phyloP scores from a whole-genome alignment of 2,329 filamentous ascomycete species.

The Aspergillus floridensis region DNA sequence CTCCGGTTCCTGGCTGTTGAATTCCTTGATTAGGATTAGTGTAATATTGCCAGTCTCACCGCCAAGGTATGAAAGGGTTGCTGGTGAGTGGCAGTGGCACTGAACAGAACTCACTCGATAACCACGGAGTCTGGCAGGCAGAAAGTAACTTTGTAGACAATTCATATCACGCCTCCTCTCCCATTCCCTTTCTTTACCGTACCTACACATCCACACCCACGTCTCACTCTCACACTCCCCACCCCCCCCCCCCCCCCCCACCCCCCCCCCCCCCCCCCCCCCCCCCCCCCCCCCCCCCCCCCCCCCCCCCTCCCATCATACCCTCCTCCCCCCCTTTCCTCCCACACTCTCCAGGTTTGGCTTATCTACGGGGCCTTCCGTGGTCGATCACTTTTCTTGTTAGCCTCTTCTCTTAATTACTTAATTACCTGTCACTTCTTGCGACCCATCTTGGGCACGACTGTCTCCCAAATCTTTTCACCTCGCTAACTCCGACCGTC shows the following conservation, averaged over 20 bases:
- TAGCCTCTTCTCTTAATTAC: not conserved
- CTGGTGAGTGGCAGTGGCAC: not conserved
- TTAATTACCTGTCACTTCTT: not conserved
- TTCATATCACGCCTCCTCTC: too few species aligned
- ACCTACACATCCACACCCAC: not conserved
- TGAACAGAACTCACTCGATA: constrained; percentile 1
- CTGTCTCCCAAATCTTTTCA: not conserved
- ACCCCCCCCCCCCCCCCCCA: not conserved
- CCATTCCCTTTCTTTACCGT: not conserved
- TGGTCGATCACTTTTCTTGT: not conserved
- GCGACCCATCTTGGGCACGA: not conserved
- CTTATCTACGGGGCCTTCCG: not conserved
- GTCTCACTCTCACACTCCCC: not conserved
- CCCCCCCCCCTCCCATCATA: too few species aligned
- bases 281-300: not conserved
- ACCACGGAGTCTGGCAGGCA: not conserved
- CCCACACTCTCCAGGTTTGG: not conserved
- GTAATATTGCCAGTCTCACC: constrained; percentile 5
- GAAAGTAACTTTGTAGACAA: too few species aligned
- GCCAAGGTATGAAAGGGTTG: not conserved
- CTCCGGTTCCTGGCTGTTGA: constrained; percentile 4
- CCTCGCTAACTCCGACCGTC: constrained; percentile 9
- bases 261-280: not conserved
- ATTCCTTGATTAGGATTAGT: constrained; percentile 7
- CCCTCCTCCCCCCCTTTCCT: not conserved